A percentile compares a stretch with the other conserved stretches of the same genome.
Conservation (phyloP, 176 grass and related monocot genomes). For the Chloris gayana region DNA sequence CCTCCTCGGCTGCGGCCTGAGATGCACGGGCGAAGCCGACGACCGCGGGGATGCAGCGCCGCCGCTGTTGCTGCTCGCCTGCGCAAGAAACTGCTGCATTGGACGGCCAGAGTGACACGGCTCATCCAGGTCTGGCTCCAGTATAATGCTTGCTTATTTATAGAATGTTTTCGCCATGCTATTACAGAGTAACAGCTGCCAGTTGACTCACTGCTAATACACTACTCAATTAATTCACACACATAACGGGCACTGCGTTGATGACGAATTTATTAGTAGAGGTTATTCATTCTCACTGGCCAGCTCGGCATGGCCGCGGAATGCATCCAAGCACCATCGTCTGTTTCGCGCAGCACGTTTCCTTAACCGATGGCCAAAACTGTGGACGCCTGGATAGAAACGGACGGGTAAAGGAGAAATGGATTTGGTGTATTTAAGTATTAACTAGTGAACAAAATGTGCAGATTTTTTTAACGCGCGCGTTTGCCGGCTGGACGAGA, state of each 20-base stretch:
- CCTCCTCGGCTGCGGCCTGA: constrained; percentile 32
- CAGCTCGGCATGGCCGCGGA: background rate
- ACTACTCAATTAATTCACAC: background rate
- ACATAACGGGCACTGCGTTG: background rate
- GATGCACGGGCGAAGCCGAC: constrained; percentile 9
- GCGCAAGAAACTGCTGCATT: constrained; percentile 51
- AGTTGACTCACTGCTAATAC: background rate
- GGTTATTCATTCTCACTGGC: background rate
- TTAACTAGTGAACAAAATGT: background rate
- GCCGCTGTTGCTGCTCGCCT: constrained; percentile 18
- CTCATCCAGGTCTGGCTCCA: background rate
- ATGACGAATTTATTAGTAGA: background rate
- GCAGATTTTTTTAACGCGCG: background rate
- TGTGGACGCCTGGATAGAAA: background rate
- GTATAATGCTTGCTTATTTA: background rate
- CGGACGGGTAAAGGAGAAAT: too few species aligned
- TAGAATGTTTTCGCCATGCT: background rate
- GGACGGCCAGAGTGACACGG: background rate
- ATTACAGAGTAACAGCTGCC: background rate
- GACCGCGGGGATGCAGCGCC: constrained; percentile 24
- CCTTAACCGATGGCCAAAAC: background rate
- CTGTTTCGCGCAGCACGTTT: background rate
- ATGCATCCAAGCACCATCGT: background rate
- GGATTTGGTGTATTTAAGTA: background rate
- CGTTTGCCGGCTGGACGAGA: too few species aligned